These are phyloP conservation scores for Musa balbisiana DNA, from an alignment of 202 grass and related monocot genomes.

Conservation along the genomic window DNA sequence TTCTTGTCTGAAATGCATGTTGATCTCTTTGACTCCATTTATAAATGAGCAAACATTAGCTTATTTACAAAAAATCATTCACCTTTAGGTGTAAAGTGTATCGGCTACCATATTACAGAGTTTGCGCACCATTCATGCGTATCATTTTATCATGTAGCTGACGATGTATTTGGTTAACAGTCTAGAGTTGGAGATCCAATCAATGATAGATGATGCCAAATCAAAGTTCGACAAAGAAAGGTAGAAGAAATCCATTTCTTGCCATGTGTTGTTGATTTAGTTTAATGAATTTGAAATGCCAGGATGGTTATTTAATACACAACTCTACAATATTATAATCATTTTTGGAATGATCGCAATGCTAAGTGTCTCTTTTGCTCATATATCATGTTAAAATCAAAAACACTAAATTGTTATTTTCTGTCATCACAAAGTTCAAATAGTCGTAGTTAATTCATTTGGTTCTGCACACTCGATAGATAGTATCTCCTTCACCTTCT, in stretches of 20 bases:
- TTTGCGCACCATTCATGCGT: not conserved
- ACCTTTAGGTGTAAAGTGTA: not conserved
- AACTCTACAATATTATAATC: not conserved
- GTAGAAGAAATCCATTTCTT: constrained; percentile 18
- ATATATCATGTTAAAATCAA: not conserved
- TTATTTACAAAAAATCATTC: no score
- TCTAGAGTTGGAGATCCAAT: constrained; percentile 55
- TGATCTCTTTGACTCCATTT: not conserved
- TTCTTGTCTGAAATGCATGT: not conserved
- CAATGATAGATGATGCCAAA: constrained; percentile 49
- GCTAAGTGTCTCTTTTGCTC: not conserved
- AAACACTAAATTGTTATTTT: not conserved
- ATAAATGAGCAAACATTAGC: not conserved
- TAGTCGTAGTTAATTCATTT: not conserved
- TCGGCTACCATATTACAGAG: not conserved
- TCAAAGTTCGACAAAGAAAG: constrained; percentile 71
- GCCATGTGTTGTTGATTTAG: not conserved
- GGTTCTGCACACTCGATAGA: not conserved
- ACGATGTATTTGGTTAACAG: constrained; percentile 36
- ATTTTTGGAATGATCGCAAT: not conserved
- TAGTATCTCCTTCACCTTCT: not conserved
- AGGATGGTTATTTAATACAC: not conserved
- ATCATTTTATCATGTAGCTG: not conserved
- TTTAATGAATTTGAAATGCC: not conserved
- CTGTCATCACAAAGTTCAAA: not conserved